Evolutionary conservation across 345 rosid species (phyloP), one percentile per base, ranked within the genome.

Genomic region (Euphorbia pulcherrima): DNA sequence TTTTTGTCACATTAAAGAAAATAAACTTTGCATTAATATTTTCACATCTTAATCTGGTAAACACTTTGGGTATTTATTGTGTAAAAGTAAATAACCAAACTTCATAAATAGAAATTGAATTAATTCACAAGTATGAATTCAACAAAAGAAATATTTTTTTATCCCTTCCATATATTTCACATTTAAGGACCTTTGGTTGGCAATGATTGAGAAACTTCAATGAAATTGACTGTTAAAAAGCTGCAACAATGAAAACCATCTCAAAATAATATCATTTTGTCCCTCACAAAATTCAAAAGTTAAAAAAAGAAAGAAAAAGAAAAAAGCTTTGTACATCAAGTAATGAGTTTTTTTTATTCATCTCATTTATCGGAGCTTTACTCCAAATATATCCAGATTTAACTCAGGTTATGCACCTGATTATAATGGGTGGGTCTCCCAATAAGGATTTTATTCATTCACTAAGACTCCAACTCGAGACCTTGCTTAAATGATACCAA

Each of bases 131-230:
- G 30, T 29, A 29, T 57, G 20, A 26, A 27, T 57, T 57, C 37
- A 57, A 28, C 39, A 29, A 28, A 57, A 60, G 1, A 29, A 16
- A 57, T 35, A 3, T n/a, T n/a, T n/a, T 16, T 37, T n/a, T n/a
- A 12, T 13, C 23, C 23, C 11, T 56, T 65, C 47, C 20, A 6
- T 7, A 44, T 44, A 44, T 20, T 52, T 65, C 48, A 13, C 69
- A 20, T 54, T 8, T 47, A 57, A 33, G 10, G 14, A 57, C 35
- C 37, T 57, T 26, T 12, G 35, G 27, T 24, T 14, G 3, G 26
- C 27, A 53, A 62, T 62, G 62, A 70, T 63, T 62, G 62, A 54
- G 46, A 70, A 62, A 29, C 62, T 14, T 37, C 60, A 53, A 6
- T 35, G 40, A 39, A 62, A 60, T 35, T 60, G 60, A 51, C 60